Conservation (phyloP, 2,329 filamentous ascomycete genomes). For the Colletotrichum scovillei region DNA sequence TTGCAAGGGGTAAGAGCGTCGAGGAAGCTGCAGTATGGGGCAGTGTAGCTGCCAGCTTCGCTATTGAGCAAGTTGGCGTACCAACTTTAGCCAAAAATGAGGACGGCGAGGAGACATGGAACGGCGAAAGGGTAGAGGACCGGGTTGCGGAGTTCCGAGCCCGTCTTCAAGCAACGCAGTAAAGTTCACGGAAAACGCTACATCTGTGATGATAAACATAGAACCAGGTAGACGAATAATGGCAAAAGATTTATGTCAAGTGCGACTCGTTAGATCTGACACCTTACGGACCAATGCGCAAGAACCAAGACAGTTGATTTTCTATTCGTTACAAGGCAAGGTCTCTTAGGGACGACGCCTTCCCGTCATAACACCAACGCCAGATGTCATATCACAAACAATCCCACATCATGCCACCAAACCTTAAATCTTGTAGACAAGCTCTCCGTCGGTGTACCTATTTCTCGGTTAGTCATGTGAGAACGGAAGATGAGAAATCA, state of each 20-base stretch:
- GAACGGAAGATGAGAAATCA: neutral
- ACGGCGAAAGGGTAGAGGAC: constrained; percentile 64
- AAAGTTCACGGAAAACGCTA: neutral
- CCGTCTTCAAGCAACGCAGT: constrained; percentile 43
- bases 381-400: neutral
- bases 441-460: constrained; percentile 70
- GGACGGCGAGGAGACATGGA: constrained; percentile 69
- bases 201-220: neutral
- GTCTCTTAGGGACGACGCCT: neutral
- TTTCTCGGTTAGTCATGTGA: constrained; percentile 28
- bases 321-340: neutral
- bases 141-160: constrained; percentile 63
- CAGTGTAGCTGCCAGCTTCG: constrained; percentile 87
- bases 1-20: constrained; percentile 69
- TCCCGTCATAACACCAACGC: constrained; percentile 13
- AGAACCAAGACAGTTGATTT: neutral
- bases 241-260: neutral
- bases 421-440: constrained; percentile 76
- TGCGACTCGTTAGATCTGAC: neutral
- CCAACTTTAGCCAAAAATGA: constrained; percentile 65
- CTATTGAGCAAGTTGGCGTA: constrained; percentile 93
- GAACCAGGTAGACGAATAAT: neutral
- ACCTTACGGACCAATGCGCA: neutral
- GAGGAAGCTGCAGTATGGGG: constrained; percentile 83
- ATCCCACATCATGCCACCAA: neutral